Evolutionary conservation across 1,139 yeast genomes (phyloP), one percentile per base, ranked within the genome.

Genomic region (Sugiyamaella pinicola): DNA sequence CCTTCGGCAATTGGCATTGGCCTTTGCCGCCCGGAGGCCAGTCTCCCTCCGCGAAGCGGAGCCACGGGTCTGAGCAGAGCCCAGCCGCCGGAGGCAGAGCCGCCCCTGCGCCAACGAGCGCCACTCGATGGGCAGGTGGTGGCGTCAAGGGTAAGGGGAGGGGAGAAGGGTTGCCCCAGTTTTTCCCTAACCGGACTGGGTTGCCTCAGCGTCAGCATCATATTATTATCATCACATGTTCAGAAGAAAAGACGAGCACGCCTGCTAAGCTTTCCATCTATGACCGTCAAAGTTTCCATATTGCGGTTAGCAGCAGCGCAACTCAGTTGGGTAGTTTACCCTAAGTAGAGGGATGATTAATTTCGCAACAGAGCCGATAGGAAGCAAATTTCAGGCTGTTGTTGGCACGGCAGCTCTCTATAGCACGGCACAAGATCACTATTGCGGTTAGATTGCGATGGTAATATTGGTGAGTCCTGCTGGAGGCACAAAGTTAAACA

Each of bases 381-480:
- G 22, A 37, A 19, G 13, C 26, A 18, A 13, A 18, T 15, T 18
- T n/a, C 31, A 9, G 31, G 31, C 9, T 26, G 28, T 24, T 2
- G 31, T 9, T 18, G 24, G 41, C 17, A 37, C 41, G 41, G 41
- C 41, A 18, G 13, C 21, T 15, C 13, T n/a, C n/a, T n/a, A n/a
- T n/a, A n/a, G n/a, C n/a, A n/a, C n/a, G n/a, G n/a, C 3, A 10
- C 44, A 6, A 33, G 21, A n/a, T 21, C 22, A 31, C 47, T 18
- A n/a, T 34, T 43, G 47, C 33, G 47, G 47, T 43, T 43, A 43
- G 47, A 43, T 43, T 43, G 47, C 47, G 29, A 31, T 42, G 6
- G 26, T 9, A 37, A 21, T 10, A 26, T 26, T 10, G 17, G 26
- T n/a, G 39, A 8, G 24, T 26, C 31, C 12, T 5, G 28, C 28